These are phyloP conservation scores for Backusella morwellensis DNA, from an alignment of 192 early-diverging fungal genomes.

Conservation along the genomic window DNA sequence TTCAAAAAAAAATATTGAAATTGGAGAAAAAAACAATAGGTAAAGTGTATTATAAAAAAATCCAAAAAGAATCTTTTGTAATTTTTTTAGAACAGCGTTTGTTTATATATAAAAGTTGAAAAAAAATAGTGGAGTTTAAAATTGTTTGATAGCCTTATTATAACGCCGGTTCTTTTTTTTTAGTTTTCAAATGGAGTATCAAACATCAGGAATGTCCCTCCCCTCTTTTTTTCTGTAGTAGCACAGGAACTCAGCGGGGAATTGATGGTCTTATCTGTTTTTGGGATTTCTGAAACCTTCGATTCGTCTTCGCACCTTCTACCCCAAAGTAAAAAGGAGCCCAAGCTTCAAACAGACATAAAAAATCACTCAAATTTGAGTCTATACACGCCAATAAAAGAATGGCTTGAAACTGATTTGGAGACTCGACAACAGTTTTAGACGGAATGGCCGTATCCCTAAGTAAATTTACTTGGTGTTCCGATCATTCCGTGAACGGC, in stretches of 20 bases:
- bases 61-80: constrained; percentile 8
- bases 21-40: neutral
- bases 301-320: neutral
- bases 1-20: constrained; percentile 7
- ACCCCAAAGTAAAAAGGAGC: neutral
- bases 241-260: constrained; percentile 6
- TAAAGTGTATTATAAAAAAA: constrained; percentile 4
- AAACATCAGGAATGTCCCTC: neutral
- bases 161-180: constrained; percentile 5
- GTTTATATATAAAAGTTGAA: neutral
- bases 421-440: neutral
- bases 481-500: constrained; percentile 27
- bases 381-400: neutral
- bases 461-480: constrained; percentile 1
- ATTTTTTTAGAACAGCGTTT: constrained; percentile 6
- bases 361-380: neutral
- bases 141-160: neutral
- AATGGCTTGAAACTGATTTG: neutral
- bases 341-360: neutral
- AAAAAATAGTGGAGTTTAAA: constrained; percentile 2
- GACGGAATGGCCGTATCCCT: neutral
- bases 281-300: constrained; percentile 11
- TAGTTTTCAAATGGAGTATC: neutral
- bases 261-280: neutral
- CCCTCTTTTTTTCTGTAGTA: constrained; percentile 8